Conservation (phyloP, 805 yeast species). For the Zygosaccharomyces pseudorouxii region DNA sequence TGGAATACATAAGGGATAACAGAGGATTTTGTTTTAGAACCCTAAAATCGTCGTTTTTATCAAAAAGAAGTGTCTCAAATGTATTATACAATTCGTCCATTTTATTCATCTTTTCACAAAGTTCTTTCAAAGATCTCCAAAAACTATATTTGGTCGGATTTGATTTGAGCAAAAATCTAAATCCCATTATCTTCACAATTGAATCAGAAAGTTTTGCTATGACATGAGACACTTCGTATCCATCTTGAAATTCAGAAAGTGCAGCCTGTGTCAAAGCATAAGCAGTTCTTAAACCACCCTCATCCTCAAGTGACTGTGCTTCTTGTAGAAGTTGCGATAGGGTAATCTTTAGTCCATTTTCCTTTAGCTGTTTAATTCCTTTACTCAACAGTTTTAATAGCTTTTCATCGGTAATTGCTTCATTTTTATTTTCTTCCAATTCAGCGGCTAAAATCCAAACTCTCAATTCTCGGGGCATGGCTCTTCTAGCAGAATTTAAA, state of each 20-base stretch:
- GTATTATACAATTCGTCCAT: constrained; percentile 37
- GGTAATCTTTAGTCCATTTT: constrained; percentile 37
- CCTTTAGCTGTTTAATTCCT: constrained; percentile 47
- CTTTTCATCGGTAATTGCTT: constrained; percentile 41
- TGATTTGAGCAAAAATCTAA: constrained; percentile 38
- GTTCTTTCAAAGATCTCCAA: constrained; percentile 47
- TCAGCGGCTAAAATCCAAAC: constrained; percentile 71
- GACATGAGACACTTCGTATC: constrained; percentile 21
- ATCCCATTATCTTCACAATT: constrained; percentile 40
- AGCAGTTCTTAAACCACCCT: constrained; percentile 44
- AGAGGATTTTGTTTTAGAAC: constrained; percentile 46
- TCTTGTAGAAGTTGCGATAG: constrained; percentile 50
- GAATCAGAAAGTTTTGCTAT: constrained; percentile 14
- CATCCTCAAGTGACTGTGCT: constrained; percentile 51
- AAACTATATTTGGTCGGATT: constrained; percentile 43
- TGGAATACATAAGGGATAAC: constrained; percentile 66
- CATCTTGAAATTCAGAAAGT: constrained; percentile 32
- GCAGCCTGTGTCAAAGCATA: constrained; percentile 48
- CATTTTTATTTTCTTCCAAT: constrained; percentile 51
- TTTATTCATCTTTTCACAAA: constrained; percentile 33
- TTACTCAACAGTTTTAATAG: constrained; percentile 24
- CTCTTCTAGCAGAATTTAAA: constrained; percentile 57
- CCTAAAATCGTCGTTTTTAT: constrained; percentile 5
- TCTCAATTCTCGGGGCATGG: constrained; percentile 42
- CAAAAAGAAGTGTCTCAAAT: constrained; percentile 50